Conservation (phyloP, 768 basidiomycete species). For the Phlegmacium glaucopus region DNA sequence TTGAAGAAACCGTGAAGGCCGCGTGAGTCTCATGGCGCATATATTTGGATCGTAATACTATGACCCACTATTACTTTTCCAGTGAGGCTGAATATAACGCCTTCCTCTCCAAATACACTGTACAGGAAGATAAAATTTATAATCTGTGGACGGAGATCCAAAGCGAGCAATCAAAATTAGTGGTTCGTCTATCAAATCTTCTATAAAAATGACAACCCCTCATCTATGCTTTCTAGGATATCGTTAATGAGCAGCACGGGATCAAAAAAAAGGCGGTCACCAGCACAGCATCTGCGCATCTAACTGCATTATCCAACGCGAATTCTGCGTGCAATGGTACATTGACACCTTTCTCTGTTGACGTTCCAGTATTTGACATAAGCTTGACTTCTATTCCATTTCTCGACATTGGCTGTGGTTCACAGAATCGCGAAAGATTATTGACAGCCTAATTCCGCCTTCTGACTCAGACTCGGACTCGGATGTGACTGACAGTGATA, state of each 20-base stretch:
- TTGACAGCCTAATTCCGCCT: too few relatives aligned
- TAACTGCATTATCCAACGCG: not conserved
- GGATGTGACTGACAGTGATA: too few relatives aligned
- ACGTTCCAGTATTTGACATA: too few relatives aligned
- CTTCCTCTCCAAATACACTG: conserved; percentile 15
- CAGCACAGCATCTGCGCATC: not conserved
- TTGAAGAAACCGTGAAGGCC: conserved; percentile 3
- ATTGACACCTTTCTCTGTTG: not conserved
- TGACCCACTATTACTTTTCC: too few relatives aligned
- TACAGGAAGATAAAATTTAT: conserved; percentile 18
- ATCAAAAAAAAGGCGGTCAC: not conserved
- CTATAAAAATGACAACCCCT: not conserved
- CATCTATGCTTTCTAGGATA: conserved; percentile 3
- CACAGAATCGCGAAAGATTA: too few relatives aligned
- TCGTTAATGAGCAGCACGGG: conserved; percentile 4
- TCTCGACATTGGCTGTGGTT: too few relatives aligned
- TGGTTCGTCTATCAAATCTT: not conserved
- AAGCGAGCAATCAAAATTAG: conserved; percentile 7
- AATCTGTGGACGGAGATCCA: conserved; percentile 11
- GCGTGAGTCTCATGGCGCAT: not conserved
- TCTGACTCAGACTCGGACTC: too few relatives aligned
- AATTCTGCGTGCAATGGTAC: not conserved
- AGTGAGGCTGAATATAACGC: conserved; percentile 15
- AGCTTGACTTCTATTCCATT: too few relatives aligned
- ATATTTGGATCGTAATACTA: too few relatives aligned